Percentiles rank a stretch among this genome's conserved stretches.
phyloP scores from a whole-genome alignment of 805 yeast species.

The Tetrapisispora phaffii region DNA sequence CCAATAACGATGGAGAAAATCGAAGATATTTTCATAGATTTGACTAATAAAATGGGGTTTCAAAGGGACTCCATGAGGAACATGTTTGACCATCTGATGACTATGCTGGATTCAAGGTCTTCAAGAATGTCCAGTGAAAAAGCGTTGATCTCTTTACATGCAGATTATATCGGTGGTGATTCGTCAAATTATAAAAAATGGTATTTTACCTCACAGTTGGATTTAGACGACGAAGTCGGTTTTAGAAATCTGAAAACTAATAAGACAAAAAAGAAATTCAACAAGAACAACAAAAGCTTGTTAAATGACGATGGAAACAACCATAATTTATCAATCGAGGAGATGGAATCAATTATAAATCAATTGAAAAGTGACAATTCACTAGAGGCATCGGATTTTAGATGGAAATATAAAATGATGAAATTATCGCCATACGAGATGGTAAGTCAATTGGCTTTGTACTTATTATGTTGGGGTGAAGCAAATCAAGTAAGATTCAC shows the following conservation, averaged over 20 bases:
- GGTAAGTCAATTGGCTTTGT: conserved; percentile 58
- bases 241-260: conserved; percentile 52
- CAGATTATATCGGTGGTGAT: conserved; percentile 84
- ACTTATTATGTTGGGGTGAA: conserved; percentile 79
- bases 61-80: conserved; percentile 90
- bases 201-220: conserved; percentile 81
- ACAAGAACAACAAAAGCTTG: conserved; percentile 53
- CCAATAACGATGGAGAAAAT: conserved; percentile 74
- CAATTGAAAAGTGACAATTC: conserved; percentile 78
- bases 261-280: conserved; percentile 68
- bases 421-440: conserved; percentile 44
- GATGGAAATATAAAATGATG: conserved; percentile 64
- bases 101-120: conserved; percentile 69
- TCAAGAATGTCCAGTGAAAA: conserved; percentile 85
- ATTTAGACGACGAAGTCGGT: conserved; percentile 59
- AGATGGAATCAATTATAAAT: conserved; percentile 45
- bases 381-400: conserved; percentile 75
- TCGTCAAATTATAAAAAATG: conserved; percentile 80
- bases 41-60: conserved; percentile 76
- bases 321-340: conserved; percentile 52
- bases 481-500: conserved; percentile 77
- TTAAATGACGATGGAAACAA: conserved; percentile 38
- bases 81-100: conserved; percentile 81
- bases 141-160: conserved; percentile 70
- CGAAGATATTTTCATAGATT: conserved; percentile 76